These are phyloP conservation scores for Nakaseomyces nivariensis DNA, from an alignment of 1,139 yeast species.

Conservation along the genomic window DNA sequence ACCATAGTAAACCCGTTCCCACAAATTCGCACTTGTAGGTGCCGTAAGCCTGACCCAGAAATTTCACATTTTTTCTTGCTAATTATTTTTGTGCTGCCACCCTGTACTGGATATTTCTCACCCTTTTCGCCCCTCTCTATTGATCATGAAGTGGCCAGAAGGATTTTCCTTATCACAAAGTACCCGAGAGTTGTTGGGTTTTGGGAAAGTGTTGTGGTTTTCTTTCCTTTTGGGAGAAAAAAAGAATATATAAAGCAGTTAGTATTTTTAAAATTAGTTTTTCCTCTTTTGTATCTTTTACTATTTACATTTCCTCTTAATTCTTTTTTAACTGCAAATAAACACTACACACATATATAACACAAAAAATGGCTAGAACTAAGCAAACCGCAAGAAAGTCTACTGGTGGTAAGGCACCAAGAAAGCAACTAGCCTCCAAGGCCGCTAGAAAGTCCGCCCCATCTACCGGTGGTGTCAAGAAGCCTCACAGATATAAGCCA, in stretches of 20 bases:
- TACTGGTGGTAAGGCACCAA: constrained; percentile 99
- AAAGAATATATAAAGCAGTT: background rate
- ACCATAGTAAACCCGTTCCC: background rate
- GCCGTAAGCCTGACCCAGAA: background rate
- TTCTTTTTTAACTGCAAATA: background rate
- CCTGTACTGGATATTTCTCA: background rate
- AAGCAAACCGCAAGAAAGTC: constrained; percentile 98
- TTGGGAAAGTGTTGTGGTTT: no score
- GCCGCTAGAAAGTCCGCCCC: constrained; percentile 99
- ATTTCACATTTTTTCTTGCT: background rate
- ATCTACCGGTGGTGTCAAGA: constrained; percentile 98
- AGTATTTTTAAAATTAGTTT: background rate
- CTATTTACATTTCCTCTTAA: background rate
- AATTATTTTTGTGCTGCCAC: background rate
- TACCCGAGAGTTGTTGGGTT: no score
- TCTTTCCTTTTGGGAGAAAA: no score
- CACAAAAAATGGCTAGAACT: constrained; percentile 78
- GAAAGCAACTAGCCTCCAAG: constrained; percentile 98
- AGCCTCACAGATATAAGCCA: constrained; percentile 99
- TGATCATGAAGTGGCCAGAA: no score
- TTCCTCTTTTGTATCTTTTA: background rate
- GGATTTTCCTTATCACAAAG: no score
- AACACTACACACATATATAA: background rate
- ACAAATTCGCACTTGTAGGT: constrained; percentile 1
- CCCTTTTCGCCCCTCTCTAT: no score